Conservation (phyloP, 116 monocot species). For the Trichopus zeylanicus region DNA sequence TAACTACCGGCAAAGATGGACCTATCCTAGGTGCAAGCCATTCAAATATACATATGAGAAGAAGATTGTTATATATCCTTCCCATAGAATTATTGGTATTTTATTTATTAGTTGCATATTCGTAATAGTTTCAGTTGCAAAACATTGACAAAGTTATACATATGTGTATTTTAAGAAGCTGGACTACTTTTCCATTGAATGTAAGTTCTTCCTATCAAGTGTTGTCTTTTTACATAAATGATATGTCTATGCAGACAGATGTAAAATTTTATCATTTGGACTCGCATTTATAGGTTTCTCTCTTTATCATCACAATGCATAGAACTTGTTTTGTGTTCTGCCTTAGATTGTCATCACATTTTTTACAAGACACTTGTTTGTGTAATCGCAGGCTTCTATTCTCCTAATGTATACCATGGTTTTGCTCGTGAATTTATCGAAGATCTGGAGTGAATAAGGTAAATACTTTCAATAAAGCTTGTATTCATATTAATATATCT, state of each 20-base stretch:
- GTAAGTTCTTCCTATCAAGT: conserved; percentile 28
- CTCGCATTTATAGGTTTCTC: too few species aligned
- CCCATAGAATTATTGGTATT: neutral
- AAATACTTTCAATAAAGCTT: neutral
- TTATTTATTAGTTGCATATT: neutral
- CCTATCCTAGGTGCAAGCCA: conserved; percentile 99
- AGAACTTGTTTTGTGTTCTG: neutral
- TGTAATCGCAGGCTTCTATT: conserved; percentile 69
- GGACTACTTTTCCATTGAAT: conserved; percentile 99
- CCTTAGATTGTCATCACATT: neutral
- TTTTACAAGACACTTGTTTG: neutral
- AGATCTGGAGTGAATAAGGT: conserved; percentile 96
- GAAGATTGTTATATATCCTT: conserved; percentile 99
- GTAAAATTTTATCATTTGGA: too few species aligned
- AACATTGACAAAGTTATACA: conserved; percentile 62
- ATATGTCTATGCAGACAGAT: too few species aligned
- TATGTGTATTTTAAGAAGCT: conserved; percentile 99
- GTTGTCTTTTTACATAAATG: too few species aligned
- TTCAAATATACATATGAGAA: conserved; percentile 99
- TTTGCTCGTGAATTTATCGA: conserved; percentile 99
- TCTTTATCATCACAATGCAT: too few species aligned
- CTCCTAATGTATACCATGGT: conserved; percentile 97
- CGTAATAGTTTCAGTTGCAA: neutral
- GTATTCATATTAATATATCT: neutral
- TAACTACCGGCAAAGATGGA: conserved; percentile 98